A percentile compares a stretch with the other conserved stretches of the same genome.
Evolutionary conservation across 1,139 yeast species (phyloP).

Genomic region (Pichia sp.): DNA sequence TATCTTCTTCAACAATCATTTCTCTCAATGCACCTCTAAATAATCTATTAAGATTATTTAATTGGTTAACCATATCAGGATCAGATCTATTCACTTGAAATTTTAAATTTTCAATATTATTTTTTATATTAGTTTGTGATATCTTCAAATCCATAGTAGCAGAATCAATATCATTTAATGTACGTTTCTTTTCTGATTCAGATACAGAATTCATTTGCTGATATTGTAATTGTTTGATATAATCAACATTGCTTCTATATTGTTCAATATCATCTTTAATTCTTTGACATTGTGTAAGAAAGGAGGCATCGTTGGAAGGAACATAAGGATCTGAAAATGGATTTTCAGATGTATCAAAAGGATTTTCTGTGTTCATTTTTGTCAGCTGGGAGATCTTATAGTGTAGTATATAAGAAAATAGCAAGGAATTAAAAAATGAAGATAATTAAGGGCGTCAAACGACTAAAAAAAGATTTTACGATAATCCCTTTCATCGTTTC

Average conservation of each 20-base stretch:
- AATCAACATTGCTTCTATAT: slow-evolving; percentile 6
- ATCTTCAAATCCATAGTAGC: slow-evolving; percentile 10
- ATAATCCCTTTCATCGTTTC: too few relatives aligned
- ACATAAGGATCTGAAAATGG: slow-evolving; percentile 14
- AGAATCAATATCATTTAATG: slow-evolving; percentile 6
- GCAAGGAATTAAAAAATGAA: not conserved
- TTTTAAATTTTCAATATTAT: slow-evolving; percentile 15
- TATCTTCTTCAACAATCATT: slow-evolving; percentile 13
- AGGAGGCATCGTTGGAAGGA: slow-evolving; percentile 4
- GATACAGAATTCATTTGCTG: slow-evolving; percentile 9
- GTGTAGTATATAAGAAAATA: too few relatives aligned
- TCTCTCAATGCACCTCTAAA: slow-evolving; percentile 14
- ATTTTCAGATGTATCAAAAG: slow-evolving; percentile 10
- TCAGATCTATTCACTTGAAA: slow-evolving; percentile 11
- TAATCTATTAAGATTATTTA: slow-evolving; percentile 18
- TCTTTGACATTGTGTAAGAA: slow-evolving; percentile 5
- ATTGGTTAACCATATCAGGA: slow-evolving; percentile 19
- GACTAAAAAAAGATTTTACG: too few relatives aligned
- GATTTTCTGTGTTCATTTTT: slow-evolving; percentile 7
- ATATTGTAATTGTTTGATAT: slow-evolving; percentile 8
- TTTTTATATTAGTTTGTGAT: slow-evolving; percentile 13
- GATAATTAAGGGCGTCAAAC: not conserved
- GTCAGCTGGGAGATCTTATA: too few relatives aligned
- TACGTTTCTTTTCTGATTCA: slow-evolving; percentile 10
- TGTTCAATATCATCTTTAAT: slow-evolving; percentile 11